phyloP scores from a whole-genome alignment of 106 monocot genomes.

The Dendrobium chrysotoxum region DNA sequence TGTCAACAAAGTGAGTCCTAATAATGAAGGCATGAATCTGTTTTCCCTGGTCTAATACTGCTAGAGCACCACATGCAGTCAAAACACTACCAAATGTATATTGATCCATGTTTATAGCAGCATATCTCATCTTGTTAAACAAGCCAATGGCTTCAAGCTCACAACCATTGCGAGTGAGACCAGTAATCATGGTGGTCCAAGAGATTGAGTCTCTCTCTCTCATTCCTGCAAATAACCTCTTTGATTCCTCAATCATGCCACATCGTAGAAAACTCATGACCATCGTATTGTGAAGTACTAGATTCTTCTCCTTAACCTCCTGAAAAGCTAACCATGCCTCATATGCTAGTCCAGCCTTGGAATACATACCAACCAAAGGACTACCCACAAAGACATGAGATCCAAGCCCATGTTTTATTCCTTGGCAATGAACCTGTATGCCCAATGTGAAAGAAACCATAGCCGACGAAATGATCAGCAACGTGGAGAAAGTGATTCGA shows the following conservation, averaged over 20 bases:
- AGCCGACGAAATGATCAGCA: conserved; percentile 48
- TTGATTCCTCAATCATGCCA: conserved; percentile 54
- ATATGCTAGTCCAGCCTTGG: conserved; percentile 23
- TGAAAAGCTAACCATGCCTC: conserved; percentile 63
- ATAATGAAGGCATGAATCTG: conserved; percentile 59
- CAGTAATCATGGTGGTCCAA: conserved; percentile 69
- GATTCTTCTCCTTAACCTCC: conserved; percentile 36
- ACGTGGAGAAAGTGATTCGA: conserved; percentile 59
- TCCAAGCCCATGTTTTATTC: conserved; percentile 41
- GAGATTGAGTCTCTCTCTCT: conserved; percentile 54
- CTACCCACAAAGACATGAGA: conserved; percentile 65
- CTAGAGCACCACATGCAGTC: conserved; percentile 60
- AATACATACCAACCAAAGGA: conserved; percentile 72
- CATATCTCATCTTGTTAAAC: conserved; percentile 46
- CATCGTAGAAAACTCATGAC: conserved; percentile 56
- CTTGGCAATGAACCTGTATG: conserved; percentile 52
- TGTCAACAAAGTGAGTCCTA: conserved; percentile 38
- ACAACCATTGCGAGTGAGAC: conserved; percentile 41
- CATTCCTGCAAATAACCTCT: conserved; percentile 56
- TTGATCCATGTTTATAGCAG: conserved; percentile 51
- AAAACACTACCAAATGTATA: conserved; percentile 74
- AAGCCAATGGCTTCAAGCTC: conserved; percentile 36
- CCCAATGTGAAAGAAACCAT: conserved; percentile 23
- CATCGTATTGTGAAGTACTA: conserved; percentile 78
- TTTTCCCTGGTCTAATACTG: conserved; percentile 37